A percentile compares a stretch with the other conserved stretches of the same genome.
phyloP scores from a whole-genome alignment of 2,329 filamentous ascomycete genomes.

The Cladosporium velox region DNA sequence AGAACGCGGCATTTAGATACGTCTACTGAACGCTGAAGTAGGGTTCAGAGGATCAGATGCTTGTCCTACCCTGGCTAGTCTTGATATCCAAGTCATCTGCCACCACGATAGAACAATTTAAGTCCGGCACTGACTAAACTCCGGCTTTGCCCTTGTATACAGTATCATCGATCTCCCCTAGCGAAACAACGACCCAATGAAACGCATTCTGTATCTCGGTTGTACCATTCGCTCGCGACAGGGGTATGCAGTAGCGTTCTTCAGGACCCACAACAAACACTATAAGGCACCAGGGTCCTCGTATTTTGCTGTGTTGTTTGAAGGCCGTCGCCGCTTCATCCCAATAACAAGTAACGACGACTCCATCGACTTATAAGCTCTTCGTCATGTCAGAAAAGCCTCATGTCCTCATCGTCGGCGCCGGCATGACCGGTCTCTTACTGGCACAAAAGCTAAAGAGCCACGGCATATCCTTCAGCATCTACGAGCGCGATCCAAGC shows the following conservation, averaged over 20 bases:
- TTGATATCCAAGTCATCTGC: neutral
- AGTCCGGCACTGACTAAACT: neutral
- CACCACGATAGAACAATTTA: neutral
- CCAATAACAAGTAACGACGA: neutral
- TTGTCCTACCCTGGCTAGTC: neutral
- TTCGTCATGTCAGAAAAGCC: neutral
- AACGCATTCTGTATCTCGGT: neutral
- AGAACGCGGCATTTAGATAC: neutral
- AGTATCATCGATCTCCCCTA: neutral
- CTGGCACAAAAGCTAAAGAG: conserved; percentile 26
- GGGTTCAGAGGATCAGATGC: neutral
- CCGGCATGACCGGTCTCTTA: conserved; percentile 26
- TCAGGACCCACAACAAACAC: neutral
- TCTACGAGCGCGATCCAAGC: conserved; percentile 27
- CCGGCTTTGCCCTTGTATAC: neutral
- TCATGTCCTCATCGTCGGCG: conserved; percentile 28
- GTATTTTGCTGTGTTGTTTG: neutral
- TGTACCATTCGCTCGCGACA: neutral
- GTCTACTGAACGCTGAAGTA: neutral
- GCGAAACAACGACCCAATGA: neutral
- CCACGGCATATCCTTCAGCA: conserved; percentile 23
- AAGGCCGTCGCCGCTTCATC: neutral
- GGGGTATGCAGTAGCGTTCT: conserved; percentile 5
- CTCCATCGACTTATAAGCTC: neutral
- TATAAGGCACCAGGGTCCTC: neutral